Conservation (phyloP, 257 asterid genomes). For the Jaltomata sinuosa region DNA sequence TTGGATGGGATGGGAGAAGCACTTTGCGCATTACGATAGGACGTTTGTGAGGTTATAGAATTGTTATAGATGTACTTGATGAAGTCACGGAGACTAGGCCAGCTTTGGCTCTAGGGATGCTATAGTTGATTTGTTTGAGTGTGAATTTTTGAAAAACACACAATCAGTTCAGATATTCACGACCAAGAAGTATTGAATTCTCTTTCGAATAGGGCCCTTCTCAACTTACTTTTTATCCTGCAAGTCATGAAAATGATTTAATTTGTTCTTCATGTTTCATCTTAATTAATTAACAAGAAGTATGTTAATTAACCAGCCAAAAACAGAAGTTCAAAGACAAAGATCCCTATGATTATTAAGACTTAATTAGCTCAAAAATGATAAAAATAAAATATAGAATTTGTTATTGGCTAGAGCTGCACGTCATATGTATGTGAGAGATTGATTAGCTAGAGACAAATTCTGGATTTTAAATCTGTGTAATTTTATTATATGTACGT, state of each 20-base stretch:
- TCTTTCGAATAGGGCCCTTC: too few relatives aligned
- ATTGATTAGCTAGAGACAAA: neutral
- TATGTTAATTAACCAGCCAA: too few relatives aligned
- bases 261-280: constrained; percentile 5
- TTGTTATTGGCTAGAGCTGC: neutral
- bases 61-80: constrained; percentile 40
- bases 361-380: too few relatives aligned
- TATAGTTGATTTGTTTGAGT: constrained; percentile 24
- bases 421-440: neutral
- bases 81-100: constrained; percentile 71
- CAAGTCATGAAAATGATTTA: constrained; percentile 24
- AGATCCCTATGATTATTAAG: too few relatives aligned
- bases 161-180: too few relatives aligned
- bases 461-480: neutral
- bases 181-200: too few relatives aligned
- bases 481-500: neutral
- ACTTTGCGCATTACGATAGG: constrained; percentile 29
- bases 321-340: too few relatives aligned
- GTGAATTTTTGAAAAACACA: too few relatives aligned
- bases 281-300: too few relatives aligned
- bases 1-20: constrained; percentile 59
- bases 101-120: constrained; percentile 46
- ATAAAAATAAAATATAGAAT: neutral
- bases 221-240: constrained; percentile 25
- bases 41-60: constrained; percentile 34